Evolutionary conservation across 2,329 filamentous ascomycete species (phyloP).

Genomic region (Eutypa lata): DNA sequence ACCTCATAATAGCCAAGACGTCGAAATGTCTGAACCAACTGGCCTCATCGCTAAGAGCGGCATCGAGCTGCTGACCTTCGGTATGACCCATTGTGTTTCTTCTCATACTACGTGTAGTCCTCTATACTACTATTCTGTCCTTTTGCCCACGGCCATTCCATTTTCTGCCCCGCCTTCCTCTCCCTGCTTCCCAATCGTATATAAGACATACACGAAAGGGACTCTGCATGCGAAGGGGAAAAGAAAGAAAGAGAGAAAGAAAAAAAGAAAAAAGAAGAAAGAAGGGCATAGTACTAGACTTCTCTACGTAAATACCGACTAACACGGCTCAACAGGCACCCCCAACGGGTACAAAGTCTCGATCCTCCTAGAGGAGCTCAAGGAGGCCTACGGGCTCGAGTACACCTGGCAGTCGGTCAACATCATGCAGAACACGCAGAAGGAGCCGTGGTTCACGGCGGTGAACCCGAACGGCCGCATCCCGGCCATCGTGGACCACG

Average conservation of each 20-base stretch:
- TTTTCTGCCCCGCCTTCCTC: no score
- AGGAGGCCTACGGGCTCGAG: conserved; percentile 58
- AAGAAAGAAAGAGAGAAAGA: no score
- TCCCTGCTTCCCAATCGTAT: no score
- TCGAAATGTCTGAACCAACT: conserved; percentile 40
- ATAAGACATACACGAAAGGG: no score
- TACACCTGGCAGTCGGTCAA: conserved; percentile 59
- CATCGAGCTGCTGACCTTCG: conserved; percentile 61
- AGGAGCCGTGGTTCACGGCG: conserved; percentile 64
- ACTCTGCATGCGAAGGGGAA: no score
- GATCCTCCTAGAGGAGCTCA: conserved; percentile 64
- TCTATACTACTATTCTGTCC: conserved; percentile 3
- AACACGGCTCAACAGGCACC: conserved; percentile 33
- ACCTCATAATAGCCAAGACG: conserved; percentile 7
- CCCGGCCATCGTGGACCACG: conserved; percentile 64
- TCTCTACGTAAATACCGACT: conserved; percentile 1
- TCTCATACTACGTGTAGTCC: background rate
- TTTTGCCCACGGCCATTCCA: no score
- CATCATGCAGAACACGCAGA: conserved; percentile 61
- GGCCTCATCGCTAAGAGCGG: conserved; percentile 60
- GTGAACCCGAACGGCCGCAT: conserved; percentile 64
- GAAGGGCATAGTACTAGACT: background rate
- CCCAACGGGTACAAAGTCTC: conserved; percentile 56
- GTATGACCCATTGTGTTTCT: conserved; percentile 20
- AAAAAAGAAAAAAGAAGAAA: no score